phyloP scores from a whole-genome alignment of 2,329 filamentous ascomycete species.

The Aspergillus calidoustus region DNA sequence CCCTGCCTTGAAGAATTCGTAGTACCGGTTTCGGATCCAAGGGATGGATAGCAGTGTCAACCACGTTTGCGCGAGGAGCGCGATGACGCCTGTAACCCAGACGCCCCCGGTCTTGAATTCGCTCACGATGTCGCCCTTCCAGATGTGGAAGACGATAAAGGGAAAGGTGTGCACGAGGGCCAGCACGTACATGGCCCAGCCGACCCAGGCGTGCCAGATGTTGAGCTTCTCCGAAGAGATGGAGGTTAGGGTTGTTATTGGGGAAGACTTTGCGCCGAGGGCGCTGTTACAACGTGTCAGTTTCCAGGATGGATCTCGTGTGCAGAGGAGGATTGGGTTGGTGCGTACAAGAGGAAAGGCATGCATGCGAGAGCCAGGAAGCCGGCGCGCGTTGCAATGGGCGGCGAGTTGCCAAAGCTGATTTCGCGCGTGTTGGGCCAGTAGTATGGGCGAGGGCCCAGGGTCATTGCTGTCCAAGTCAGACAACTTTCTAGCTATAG shows the following conservation, averaged over 20 bases:
- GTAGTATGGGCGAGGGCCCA: conserved; percentile 60
- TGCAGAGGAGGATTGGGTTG: neutral
- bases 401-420: conserved; percentile 56
- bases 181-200: conserved; percentile 61
- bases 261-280: conserved; percentile 60
- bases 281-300: conserved; percentile 36
- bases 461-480: conserved; percentile 46
- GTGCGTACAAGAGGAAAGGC: conserved; percentile 54
- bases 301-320: neutral
- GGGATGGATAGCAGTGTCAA: conserved; percentile 60
- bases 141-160: conserved; percentile 59
- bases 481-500: neutral
- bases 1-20: conserved; percentile 65
- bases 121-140: conserved; percentile 53
- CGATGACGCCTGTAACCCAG: conserved; percentile 62
- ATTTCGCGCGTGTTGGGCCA: conserved; percentile 53
- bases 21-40: conserved; percentile 53
- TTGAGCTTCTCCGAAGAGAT: conserved; percentile 60
- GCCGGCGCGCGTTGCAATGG: conserved; percentile 57
- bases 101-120: conserved; percentile 52
- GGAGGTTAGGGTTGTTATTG: conserved; percentile 59
- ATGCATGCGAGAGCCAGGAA: conserved; percentile 58
- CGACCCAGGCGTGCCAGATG: conserved; percentile 58
- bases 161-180: conserved; percentile 65
- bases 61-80: conserved; percentile 59